Conservation (phyloP, 202 grass and related monocot genomes). For the Cymbopogon flexuosus region DNA sequence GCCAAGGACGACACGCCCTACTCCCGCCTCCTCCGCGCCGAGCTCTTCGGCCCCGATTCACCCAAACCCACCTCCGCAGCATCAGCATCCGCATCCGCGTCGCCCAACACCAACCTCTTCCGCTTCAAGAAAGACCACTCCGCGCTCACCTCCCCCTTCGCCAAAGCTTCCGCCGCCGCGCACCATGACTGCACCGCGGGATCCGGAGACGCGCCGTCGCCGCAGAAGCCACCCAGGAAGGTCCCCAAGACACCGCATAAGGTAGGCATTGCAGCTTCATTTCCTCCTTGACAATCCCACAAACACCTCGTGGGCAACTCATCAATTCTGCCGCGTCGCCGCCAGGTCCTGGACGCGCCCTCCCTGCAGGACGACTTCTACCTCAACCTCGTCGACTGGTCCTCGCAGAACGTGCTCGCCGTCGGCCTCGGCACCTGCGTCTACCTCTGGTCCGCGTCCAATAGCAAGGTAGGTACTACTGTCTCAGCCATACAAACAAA, state of each 20-base stretch:
- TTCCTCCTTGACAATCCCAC: neutral
- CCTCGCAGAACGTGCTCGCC: slow-evolving; percentile 83
- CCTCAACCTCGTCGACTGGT: slow-evolving; percentile 96
- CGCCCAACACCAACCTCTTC: slow-evolving; percentile 87
- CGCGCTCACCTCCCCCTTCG: slow-evolving; percentile 48
- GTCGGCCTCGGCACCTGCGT: slow-evolving; percentile 87
- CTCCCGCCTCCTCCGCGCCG: slow-evolving; percentile 72
- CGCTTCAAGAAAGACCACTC: slow-evolving; percentile 81
- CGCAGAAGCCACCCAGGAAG: slow-evolving; percentile 63
- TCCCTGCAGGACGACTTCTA: slow-evolving; percentile 96
- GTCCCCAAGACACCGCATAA: slow-evolving; percentile 94
- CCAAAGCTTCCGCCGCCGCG: neutral
- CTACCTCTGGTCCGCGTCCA: slow-evolving; percentile 91
- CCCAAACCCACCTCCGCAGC: neutral
- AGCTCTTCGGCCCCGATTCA: slow-evolving; percentile 67
- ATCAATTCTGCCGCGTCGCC: neutral
- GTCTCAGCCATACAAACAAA: neutral
- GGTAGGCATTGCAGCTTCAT: slow-evolving; percentile 28
- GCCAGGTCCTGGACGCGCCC: slow-evolving; percentile 80
- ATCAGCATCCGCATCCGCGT: neutral
- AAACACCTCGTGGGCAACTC: neutral
- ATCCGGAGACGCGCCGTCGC: slow-evolving; percentile 33
- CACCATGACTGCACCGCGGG: slow-evolving; percentile 13
- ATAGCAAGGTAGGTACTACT: slow-evolving; percentile 50
- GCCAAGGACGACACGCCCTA: slow-evolving; percentile 57